Evolutionary conservation across 306 rosid genomes (phyloP), one percentile per base, ranked within the genome.

Genomic region (Castanopsis chinensis): DNA sequence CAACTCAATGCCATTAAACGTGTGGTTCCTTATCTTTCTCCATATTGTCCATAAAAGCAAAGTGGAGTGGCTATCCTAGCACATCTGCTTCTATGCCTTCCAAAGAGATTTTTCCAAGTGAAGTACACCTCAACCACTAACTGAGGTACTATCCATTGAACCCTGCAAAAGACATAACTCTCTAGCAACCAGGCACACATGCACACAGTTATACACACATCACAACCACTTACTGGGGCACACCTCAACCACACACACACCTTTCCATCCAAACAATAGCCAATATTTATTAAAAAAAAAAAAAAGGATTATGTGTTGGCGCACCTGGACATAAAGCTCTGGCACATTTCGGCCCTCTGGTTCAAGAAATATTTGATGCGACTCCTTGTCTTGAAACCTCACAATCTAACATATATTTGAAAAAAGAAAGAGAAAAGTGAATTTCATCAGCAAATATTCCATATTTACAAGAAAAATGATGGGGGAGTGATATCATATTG

Each of bases 291-390:
- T n/a, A 35, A 27, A 55, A 11, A 57, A 41, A 11, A 53, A 53
- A 58, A 45, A 58, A 10, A 9, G 51, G 70, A 67, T 23, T 56
- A 75, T 19, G 13, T 52, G 76, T n/a, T 60, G 77, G 37, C 45
- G 77, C 80, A 94, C 99, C 91, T 94, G 99, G 79, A 94, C 99
- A 83, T 94, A 94, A 64, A 94, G 93, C 88, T 94, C 99, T 35
- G 97, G 97, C 83, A 94, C 97, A 81, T 79, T 76, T 37, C 99
- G 90, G 71, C 97, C 99, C 91, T 94, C 99, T 5, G 99, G 99
- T 85, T 94, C 99, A 89, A 94, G 99, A 90, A 94, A 94, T 73
- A 94, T 85, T 81, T 92, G 97, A 87, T 94, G 99, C 14, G 99
- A 94, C 80, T 94, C 99, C 69, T 91, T 94, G 80, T 94, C 99